These are phyloP conservation scores for Xylaria telfairii DNA, from an alignment of 495 filamentous ascomycete genomes.

Conservation along the genomic window DNA sequence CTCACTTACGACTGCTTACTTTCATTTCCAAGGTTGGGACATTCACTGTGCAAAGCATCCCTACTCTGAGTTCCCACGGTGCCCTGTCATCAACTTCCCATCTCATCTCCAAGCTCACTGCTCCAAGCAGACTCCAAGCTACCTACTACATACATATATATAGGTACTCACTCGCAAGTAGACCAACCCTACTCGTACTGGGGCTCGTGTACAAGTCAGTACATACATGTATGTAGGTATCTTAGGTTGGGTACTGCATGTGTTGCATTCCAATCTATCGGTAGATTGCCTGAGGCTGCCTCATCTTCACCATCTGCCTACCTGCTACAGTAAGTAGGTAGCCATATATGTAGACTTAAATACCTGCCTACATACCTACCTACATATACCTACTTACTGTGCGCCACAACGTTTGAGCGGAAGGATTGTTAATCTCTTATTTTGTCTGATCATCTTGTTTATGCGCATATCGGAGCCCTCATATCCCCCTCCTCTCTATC, in stretches of 20 bases:
- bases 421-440: not conserved
- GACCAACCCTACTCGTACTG: too few species aligned
- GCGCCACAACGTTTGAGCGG: not conserved
- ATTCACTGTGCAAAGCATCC: not conserved
- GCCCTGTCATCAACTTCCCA: not conserved
- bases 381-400: not conserved
- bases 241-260: slow-evolving; percentile 6
- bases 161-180: not conserved
- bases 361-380: not conserved
- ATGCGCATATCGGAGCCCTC: not conserved
- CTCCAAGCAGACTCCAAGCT: not conserved
- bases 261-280: slow-evolving; percentile 16
- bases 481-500: too few species aligned
- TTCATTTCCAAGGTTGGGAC: not conserved
- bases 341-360: too few species aligned
- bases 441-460: not conserved
- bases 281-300: not conserved
- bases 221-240: too few species aligned
- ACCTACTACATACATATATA: not conserved
- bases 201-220: slow-evolving; percentile 6
- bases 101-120: not conserved
- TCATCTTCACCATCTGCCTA: not conserved
- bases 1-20: not conserved
- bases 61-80: not conserved
- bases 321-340: too few species aligned